A percentile compares a stretch with the other conserved stretches of the same genome.
These are phyloP conservation scores for Ceriops decandra DNA, from an alignment of 345 rosid species.

Conservation along the genomic window DNA sequence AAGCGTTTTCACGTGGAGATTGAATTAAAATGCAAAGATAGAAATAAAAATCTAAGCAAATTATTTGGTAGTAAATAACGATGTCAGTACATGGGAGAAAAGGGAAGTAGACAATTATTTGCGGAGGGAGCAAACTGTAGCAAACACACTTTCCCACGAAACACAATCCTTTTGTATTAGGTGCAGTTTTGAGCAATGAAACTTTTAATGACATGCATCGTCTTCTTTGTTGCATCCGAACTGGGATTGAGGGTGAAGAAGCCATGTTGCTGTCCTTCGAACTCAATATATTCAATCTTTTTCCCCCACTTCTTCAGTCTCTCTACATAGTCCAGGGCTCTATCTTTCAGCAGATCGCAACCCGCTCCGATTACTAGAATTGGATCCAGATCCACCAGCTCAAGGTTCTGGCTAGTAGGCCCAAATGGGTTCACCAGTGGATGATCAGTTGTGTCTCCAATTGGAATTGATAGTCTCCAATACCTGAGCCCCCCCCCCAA, in stretches of 20 bases:
- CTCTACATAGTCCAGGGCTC: conserved; percentile 43
- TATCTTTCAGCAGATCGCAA: conserved; percentile 48
- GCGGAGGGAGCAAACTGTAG: no score
- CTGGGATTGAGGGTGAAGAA: conserved; percentile 55
- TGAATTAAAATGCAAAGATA: no score
- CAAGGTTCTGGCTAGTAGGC: conserved; percentile 35
- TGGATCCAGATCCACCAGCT: conserved; percentile 36
- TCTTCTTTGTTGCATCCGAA: conserved; percentile 30
- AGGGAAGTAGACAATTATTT: no score
- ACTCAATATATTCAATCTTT: conserved; percentile 45
- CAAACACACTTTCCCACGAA: no score
- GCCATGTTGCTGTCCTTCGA: conserved; percentile 52
- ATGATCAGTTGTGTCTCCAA: conserved; percentile 50
- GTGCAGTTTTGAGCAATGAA: conserved; percentile 33
- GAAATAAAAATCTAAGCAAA: no score
- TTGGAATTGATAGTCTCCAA: conserved; percentile 55
- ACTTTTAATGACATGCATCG: conserved; percentile 40
- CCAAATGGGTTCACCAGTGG: conserved; percentile 62
- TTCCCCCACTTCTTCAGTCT: conserved; percentile 39
- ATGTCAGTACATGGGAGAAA: no score
- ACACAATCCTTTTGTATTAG: background rate
- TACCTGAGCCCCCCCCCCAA: conserved; percentile 25
- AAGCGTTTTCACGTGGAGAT: no score
- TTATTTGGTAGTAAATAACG: no score
- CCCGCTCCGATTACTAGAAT: conserved; percentile 49